phyloP scores from a whole-genome alignment of 2,329 filamentous ascomycete genomes.

The Trichoderma aggressivum region DNA sequence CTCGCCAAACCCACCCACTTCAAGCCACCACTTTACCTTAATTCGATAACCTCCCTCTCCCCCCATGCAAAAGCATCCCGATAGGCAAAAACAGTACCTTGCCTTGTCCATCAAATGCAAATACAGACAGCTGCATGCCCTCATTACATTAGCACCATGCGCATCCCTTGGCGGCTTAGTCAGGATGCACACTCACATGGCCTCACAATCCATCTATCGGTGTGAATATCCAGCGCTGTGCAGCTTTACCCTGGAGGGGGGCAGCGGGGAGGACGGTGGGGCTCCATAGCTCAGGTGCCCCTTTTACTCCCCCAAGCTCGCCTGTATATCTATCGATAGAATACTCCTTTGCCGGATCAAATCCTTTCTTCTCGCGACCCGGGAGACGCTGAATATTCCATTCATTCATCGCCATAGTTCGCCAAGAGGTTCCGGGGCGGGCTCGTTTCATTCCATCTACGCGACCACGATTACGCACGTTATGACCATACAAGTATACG shows the following conservation, averaged over 20 bases:
- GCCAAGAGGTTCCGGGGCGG: background rate
- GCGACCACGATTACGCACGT: constrained; percentile 8
- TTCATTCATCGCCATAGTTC: background rate
- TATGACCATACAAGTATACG: constrained; percentile 7
- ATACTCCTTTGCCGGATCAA: background rate
- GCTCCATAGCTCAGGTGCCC: constrained; percentile 13
- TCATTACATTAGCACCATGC: background rate
- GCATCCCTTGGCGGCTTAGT: background rate
- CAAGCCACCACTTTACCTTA: background rate
- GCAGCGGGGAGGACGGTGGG: constrained; percentile 13
- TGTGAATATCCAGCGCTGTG: background rate
- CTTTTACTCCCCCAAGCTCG: constrained; percentile 15
- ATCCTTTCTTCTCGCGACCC: background rate
- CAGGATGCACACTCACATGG: background rate
- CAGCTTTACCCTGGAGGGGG: constrained; percentile 11
- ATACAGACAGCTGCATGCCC: background rate
- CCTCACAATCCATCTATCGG: background rate
- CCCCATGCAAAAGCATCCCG: background rate
- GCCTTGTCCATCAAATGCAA: background rate
- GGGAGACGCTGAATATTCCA: background rate
- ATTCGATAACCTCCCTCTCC: background rate
- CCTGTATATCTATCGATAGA: background rate
- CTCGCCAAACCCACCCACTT: background rate
- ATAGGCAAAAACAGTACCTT: background rate
- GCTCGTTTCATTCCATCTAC: background rate